Percentiles rank a stretch among this genome's conserved stretches.
Evolutionary conservation across 345 rosid species (phyloP).

Genomic region (Erysimum cheiranthoides): DNA sequence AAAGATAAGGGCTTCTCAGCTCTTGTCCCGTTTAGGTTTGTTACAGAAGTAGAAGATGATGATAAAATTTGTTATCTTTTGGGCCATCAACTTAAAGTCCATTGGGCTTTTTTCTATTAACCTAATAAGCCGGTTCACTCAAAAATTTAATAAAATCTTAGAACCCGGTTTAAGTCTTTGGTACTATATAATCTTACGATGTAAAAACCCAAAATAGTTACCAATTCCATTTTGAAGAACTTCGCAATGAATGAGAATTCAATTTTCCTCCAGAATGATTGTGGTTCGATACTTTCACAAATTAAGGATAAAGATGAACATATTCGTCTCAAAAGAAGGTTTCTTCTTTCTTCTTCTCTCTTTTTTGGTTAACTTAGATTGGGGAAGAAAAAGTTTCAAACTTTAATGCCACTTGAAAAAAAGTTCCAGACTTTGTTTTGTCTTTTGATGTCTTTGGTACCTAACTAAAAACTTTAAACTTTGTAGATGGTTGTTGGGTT

Average conservation of each 20-base stretch:
- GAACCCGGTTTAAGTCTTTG: background rate
- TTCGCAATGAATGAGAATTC: constrained; percentile 29
- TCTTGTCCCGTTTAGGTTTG: constrained; percentile 33
- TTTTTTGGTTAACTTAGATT: background rate
- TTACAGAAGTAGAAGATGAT: constrained; percentile 29
- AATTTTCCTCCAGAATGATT: constrained; percentile 46
- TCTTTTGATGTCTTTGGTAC: background rate
- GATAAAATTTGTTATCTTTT: background rate
- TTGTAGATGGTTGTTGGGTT: constrained; percentile 83
- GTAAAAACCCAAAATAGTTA: background rate
- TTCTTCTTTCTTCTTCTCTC: background rate
- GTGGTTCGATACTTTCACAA: constrained; percentile 50
- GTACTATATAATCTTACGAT: too few relatives aligned
- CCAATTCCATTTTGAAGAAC: constrained; percentile 2
- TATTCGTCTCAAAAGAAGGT: constrained; percentile 72
- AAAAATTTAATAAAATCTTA: background rate
- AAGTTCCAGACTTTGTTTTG: constrained; percentile 13
- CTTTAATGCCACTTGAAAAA: background rate
- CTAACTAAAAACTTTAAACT: background rate
- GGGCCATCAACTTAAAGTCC: background rate
- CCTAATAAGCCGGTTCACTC: constrained; percentile 5
- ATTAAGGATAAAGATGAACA: constrained; percentile 57
- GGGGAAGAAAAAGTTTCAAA: background rate
- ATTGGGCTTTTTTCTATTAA: constrained; percentile 1
- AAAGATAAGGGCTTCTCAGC: too few relatives aligned